Conservation (phyloP, 2,329 filamentous ascomycete genomes). For the Clonostachys chloroleuca region DNA sequence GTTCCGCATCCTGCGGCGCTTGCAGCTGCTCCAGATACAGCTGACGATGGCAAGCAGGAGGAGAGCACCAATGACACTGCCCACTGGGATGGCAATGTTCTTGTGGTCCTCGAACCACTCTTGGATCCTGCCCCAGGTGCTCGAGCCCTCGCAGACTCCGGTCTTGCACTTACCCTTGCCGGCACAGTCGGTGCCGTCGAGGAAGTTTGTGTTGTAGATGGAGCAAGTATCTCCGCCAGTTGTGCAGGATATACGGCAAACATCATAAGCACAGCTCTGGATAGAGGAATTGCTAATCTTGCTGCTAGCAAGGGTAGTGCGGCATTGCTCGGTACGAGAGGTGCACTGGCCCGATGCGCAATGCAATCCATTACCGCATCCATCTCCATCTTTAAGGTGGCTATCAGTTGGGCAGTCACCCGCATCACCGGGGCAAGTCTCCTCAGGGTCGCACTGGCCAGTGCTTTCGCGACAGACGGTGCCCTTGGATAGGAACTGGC, state of each 20-base stretch:
- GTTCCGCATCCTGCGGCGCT: constrained; percentile 9
- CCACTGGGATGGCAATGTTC: constrained; percentile 77
- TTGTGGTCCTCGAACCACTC: constrained; percentile 77
- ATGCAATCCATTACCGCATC: constrained; percentile 66
- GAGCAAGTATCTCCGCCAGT: constrained; percentile 65
- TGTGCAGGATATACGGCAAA: constrained; percentile 74
- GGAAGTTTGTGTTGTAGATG: constrained; percentile 81
- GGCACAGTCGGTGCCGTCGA: constrained; percentile 84
- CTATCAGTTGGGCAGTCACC: constrained; percentile 72
- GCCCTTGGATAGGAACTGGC: constrained; percentile 60
- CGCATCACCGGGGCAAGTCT: constrained; percentile 71
- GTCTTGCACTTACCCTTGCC: constrained; percentile 77
- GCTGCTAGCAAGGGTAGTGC: constrained; percentile 73
- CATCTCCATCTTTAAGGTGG: constrained; percentile 63
- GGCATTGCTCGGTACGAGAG: constrained; percentile 84
- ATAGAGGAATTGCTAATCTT: constrained; percentile 76
- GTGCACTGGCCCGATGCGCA: constrained; percentile 96
- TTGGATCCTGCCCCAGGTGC: constrained; percentile 64
- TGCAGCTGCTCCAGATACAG: constrained; percentile 53
- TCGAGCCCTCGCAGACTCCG: constrained; percentile 71
- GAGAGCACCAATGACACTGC: constrained; percentile 66
- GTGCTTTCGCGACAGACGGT: constrained; percentile 78
- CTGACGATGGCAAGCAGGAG: constrained; percentile 58
- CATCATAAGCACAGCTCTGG: constrained; percentile 68
- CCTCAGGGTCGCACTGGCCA: constrained; percentile 79